Percentiles rank a stretch among this genome's conserved stretches.
Conservation (phyloP, 352 stramenopile species). For the Pythium oligandrum region DNA sequence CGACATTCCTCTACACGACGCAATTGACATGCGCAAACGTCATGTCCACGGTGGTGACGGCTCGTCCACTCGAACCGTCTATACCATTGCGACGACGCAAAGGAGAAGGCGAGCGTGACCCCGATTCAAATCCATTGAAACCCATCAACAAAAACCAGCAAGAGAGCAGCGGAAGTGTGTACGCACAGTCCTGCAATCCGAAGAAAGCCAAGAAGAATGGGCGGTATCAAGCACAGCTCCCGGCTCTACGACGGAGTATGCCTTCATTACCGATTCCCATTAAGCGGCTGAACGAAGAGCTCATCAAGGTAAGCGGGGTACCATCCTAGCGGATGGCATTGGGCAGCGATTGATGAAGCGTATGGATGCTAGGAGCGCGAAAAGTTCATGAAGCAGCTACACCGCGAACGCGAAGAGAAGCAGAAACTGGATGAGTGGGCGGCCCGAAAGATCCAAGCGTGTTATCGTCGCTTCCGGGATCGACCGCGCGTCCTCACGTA, state of each 20-base stretch:
- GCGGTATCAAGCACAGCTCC: conserved; percentile 44
- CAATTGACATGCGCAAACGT: conserved; percentile 64
- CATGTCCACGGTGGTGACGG: conserved; percentile 57
- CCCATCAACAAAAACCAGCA: conserved; percentile 21
- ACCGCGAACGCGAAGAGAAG: conserved; percentile 46
- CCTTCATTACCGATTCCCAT: conserved; percentile 45
- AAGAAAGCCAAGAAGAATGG: conserved; percentile 29
- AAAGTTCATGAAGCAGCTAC: conserved; percentile 54
- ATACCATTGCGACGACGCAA: conserved; percentile 1
- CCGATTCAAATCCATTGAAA: conserved; percentile 1
- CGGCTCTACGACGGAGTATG: conserved; percentile 43
- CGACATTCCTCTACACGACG: conserved; percentile 41
- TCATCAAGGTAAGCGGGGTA: neutral
- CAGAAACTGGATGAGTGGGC: conserved; percentile 46
- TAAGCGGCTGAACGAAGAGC: conserved; percentile 43
- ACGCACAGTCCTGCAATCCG: conserved; percentile 21
- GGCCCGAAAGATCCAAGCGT: conserved; percentile 59
- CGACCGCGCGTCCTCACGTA: conserved; percentile 43
- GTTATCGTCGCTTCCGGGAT: conserved; percentile 42
- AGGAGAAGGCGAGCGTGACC: neutral
- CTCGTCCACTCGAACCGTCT: conserved; percentile 19
- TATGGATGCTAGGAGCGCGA: conserved; percentile 31
- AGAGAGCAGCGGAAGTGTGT: conserved; percentile 18
- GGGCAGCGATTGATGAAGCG: too few species aligned
- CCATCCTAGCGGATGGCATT: too few species aligned